Percentiles rank a stretch among this genome's conserved stretches.
These are phyloP conservation scores for Populus davidiana DNA, from an alignment of 345 rosid species.

Conservation along the genomic window DNA sequence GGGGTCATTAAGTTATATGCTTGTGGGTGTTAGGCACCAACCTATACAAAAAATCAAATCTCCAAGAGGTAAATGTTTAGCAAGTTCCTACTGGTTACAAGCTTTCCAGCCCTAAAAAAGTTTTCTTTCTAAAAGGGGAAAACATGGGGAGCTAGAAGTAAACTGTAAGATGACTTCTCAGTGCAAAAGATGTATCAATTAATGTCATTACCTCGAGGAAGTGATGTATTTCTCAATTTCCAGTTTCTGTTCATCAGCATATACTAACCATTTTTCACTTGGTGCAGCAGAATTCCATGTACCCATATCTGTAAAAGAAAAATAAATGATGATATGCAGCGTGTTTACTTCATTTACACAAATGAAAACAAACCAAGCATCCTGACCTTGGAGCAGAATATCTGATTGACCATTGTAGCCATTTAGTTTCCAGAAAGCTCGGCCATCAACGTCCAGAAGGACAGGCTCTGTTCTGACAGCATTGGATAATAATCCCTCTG, in stretches of 20 bases:
- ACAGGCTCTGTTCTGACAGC: conserved; percentile 66
- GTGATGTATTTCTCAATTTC: conserved; percentile 60
- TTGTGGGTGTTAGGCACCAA: neutral
- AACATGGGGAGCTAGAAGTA: neutral
- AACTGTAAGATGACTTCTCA: neutral
- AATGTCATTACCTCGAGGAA: conserved; percentile 35
- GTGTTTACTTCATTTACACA: conserved; percentile 1
- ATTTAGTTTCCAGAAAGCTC: conserved; percentile 61
- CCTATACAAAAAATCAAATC: neutral
- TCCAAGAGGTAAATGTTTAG: neutral
- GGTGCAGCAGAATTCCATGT: conserved; percentile 26
- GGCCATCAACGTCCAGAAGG: conserved; percentile 48
- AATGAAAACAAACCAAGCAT: conserved; percentile 6
- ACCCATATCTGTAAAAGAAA: conserved; percentile 45
- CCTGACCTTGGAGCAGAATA: conserved; percentile 72
- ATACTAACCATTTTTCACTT: conserved; percentile 62
- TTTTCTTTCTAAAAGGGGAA: neutral
- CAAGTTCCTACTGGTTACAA: neutral
- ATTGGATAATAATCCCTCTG: conserved; percentile 54
- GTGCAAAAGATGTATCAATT: neutral
- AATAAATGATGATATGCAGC: neutral
- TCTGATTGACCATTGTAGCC: conserved; percentile 33
- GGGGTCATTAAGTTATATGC: neutral
- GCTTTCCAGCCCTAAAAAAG: neutral
- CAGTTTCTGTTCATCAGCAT: conserved; percentile 49